These are phyloP conservation scores for Arctium lappa DNA, from an alignment of 129 eudicot species.

Conservation along the genomic window DNA sequence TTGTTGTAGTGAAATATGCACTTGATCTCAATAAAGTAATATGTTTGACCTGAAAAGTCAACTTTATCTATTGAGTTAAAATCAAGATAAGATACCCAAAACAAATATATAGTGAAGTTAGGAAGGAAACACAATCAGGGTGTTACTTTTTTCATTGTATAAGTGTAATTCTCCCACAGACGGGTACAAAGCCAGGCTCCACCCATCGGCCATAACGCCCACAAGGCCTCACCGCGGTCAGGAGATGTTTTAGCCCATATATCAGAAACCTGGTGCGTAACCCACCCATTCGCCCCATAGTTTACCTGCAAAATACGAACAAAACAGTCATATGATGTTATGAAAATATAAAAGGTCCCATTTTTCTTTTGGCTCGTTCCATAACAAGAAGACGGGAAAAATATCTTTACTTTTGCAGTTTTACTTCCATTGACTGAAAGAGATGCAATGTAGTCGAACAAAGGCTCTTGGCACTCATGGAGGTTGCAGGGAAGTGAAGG, in stretches of 20 bases:
- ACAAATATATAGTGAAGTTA: not conserved
- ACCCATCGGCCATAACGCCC: slow-evolving; percentile 83
- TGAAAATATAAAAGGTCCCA: not conserved
- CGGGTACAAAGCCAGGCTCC: slow-evolving; percentile 83
- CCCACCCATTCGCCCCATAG: slow-evolving; percentile 71
- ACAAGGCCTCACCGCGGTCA: slow-evolving; percentile 48
- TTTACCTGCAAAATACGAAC: slow-evolving; percentile 39
- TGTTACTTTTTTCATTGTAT: slow-evolving; percentile 54
- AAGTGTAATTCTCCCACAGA: slow-evolving; percentile 66
- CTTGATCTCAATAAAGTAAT: not conserved
- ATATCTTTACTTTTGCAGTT: slow-evolving; percentile 46
- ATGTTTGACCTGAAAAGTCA: not conserved
- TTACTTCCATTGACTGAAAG: slow-evolving; percentile 53
- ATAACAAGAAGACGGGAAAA: not conserved
- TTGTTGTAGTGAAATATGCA: not conserved
- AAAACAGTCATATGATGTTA: slow-evolving; percentile 13
- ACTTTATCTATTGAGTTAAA: not conserved
- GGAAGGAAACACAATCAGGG: not conserved
- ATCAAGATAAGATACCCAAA: not conserved
- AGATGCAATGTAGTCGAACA: slow-evolving; percentile 45
- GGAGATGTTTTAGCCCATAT: slow-evolving; percentile 82
- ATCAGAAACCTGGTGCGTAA: slow-evolving; percentile 61
- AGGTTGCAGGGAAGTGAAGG: slow-evolving; percentile 71
- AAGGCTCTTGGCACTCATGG: slow-evolving; percentile 66
- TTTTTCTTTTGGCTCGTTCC: not conserved